A percentile compares a stretch with the other conserved stretches of the same genome.
These are phyloP conservation scores for Vaccinium corymbosum DNA, from an alignment of 148 eudicot species.

Conservation along the genomic window DNA sequence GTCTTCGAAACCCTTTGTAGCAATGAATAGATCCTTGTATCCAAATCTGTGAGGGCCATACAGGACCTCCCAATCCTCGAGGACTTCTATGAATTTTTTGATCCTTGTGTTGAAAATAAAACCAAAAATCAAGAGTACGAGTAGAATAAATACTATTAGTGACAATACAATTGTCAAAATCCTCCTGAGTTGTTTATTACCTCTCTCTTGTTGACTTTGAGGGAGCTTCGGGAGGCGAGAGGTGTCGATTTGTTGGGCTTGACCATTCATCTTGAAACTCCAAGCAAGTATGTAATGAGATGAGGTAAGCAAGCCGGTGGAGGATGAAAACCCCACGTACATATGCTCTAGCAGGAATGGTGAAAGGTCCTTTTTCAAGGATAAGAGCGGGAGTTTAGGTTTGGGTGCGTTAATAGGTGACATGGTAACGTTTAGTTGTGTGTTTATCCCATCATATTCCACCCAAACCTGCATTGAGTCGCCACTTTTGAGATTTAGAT, in stretches of 20 bases:
- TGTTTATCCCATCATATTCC: not conserved
- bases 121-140: no score
- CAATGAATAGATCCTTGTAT: not conserved
- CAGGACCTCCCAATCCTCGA: slow-evolving; percentile 17
- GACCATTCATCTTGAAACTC: not conserved
- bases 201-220: not conserved
- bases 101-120: not conserved
- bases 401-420: not conserved
- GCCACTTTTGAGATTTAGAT: not conserved
- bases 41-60: not conserved
- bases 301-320: not conserved
- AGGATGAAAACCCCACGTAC: not conserved
- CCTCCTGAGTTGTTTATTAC: not conserved
- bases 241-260: not conserved
- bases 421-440: not conserved
- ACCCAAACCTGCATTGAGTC: slow-evolving; percentile 3
- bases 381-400: not conserved
- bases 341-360: not conserved
- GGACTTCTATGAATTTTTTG: not conserved
- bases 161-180: not conserved
- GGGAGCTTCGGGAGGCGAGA: not conserved
- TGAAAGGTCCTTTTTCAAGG: not conserved
- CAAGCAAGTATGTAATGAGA: not conserved
- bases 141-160: not conserved
- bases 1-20: slow-evolving; percentile 6